Conservation (phyloP, 2,329 filamentous ascomycete genomes). For the Fusarium continuum region DNA sequence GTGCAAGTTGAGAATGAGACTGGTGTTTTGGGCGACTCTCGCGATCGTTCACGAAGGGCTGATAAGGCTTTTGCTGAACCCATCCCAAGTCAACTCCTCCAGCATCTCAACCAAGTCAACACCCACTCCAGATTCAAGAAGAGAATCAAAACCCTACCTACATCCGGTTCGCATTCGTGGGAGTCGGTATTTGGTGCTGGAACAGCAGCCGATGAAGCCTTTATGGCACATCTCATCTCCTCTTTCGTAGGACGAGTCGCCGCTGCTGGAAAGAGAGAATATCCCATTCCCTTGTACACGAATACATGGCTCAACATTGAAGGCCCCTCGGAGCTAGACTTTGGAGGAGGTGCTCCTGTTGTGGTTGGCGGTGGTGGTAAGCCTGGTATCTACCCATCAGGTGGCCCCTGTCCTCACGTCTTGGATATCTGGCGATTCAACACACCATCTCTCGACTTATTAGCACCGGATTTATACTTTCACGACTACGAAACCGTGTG, state of each 20-base stretch:
- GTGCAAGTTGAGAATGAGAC: constrained; percentile 67
- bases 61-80: constrained; percentile 52
- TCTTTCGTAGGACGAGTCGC: constrained; percentile 49
- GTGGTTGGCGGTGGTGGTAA: constrained; percentile 49
- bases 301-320: constrained; percentile 52
- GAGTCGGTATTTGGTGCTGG: constrained; percentile 46
- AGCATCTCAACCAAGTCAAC: constrained; percentile 37
- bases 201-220: constrained; percentile 46
- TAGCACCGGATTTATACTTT: constrained; percentile 59
- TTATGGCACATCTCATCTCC: constrained; percentile 51
- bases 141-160: constrained; percentile 41
- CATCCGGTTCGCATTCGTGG: constrained; percentile 44
- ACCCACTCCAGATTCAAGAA: constrained; percentile 46
- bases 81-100: constrained; percentile 43
- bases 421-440: constrained; percentile 54
- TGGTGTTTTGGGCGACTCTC: constrained; percentile 61
- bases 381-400: constrained; percentile 51
- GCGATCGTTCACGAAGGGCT: constrained; percentile 55
- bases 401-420: constrained; percentile 47
- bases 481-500: constrained; percentile 58
- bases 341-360: constrained; percentile 43
- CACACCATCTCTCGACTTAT: constrained; percentile 55
- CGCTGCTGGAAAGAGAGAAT: constrained; percentile 47
- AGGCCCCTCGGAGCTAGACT: constrained; percentile 45
- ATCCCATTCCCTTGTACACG: constrained; percentile 48